Percentiles rank a stretch among this genome's conserved stretches.
These are phyloP conservation scores for Sequoia sempervirens DNA, from an alignment of 75 land plant species.

Conservation along the genomic window DNA sequence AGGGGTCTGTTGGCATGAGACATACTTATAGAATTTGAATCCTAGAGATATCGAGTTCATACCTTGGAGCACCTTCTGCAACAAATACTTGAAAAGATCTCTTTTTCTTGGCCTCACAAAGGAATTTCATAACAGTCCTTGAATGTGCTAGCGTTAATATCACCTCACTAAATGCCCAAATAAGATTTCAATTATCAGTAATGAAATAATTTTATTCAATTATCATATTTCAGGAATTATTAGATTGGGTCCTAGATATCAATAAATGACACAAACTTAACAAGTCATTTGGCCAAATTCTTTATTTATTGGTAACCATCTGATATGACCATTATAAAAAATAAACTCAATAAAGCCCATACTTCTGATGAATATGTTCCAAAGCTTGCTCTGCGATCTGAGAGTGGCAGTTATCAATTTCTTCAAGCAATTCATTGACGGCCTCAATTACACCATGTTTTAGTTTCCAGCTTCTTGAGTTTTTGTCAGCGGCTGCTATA, in stretches of 20 bases:
- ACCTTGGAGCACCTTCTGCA: slow-evolving; percentile 99
- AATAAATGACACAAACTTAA: not conserved
- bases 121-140: slow-evolving; percentile 84
- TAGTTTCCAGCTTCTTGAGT: slow-evolving; percentile 65
- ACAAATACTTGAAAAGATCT: slow-evolving; percentile 93
- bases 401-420: slow-evolving; percentile 86
- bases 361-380: slow-evolving; percentile 99
- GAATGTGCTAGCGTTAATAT: slow-evolving; percentile 94
- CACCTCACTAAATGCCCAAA: slow-evolving; percentile 68
- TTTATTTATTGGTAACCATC: not conserved
- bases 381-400: slow-evolving; percentile 98
- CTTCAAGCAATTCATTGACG: slow-evolving; percentile 83
- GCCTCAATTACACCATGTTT: slow-evolving; percentile 98
- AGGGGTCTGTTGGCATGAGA: too few relatives aligned
- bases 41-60: not conserved
- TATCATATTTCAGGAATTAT: not conserved
- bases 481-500: slow-evolving; percentile 82
- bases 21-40: not conserved
- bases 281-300: not conserved
- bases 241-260: not conserved
- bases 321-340: not conserved
- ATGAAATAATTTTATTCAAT: not conserved
- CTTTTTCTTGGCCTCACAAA: slow-evolving; percentile 92
- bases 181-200: not conserved
- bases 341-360: slow-evolving; percentile 11